Conservation (phyloP, 2,329 filamentous ascomycete species). For the Apiospora arundinis region DNA sequence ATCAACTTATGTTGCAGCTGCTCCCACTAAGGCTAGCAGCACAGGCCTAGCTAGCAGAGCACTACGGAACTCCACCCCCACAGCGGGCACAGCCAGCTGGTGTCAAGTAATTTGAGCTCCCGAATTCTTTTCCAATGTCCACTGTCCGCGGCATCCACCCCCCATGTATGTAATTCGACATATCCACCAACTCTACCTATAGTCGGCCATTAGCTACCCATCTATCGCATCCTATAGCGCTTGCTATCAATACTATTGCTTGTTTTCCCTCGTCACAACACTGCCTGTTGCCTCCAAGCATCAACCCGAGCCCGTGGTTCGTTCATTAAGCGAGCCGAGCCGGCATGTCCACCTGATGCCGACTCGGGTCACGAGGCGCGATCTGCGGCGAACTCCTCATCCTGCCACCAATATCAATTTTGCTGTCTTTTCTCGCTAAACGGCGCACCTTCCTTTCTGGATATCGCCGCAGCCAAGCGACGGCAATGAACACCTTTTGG, state of each 20-base stretch:
- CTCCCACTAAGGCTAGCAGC: neutral
- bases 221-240: neutral
- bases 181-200: too few species aligned
- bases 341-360: slow-evolving; percentile 13
- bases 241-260: neutral
- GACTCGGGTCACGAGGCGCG: neutral
- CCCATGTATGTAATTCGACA: too few species aligned
- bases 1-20: too few species aligned
- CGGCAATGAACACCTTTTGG: neutral
- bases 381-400: slow-evolving; percentile 10
- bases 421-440: slow-evolving; percentile 10
- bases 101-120: too few species aligned
- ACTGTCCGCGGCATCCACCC: too few species aligned
- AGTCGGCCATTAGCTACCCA: too few species aligned
- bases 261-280: neutral
- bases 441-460: slow-evolving; percentile 18
- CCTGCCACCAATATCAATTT: neutral
- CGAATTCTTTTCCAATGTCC: neutral
- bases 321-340: slow-evolving; percentile 16
- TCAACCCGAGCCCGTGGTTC: neutral
- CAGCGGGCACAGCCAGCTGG: neutral
- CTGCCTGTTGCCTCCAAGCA: neutral
- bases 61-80: slow-evolving; percentile 9
- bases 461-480: slow-evolving; percentile 8
- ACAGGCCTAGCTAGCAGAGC: neutral